Evolutionary conservation across 1,139 yeast genomes (phyloP), one percentile per base, ranked within the genome.

Genomic region (Magnusiomyces clavatus): DNA sequence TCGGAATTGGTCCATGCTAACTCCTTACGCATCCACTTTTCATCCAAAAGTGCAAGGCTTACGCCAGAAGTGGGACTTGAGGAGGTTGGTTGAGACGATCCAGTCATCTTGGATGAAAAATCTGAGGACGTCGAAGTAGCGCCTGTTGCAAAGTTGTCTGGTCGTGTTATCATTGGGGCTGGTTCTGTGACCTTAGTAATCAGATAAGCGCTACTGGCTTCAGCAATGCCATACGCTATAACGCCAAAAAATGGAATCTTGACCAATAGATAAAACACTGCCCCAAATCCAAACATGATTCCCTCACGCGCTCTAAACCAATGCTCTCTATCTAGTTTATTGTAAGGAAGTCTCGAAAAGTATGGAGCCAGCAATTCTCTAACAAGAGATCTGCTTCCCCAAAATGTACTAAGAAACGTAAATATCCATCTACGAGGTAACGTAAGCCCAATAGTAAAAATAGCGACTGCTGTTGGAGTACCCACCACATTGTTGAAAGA

Each of bases 261-360:
- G 53, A 78, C 65, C 43, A 78, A 60, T 48, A 71, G 57, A 57
- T 70, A 78, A 63, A 75, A 77, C 46, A 75, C 73, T n/a, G 78
- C 62, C 1, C 82, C 80, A 58, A 79, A 80, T 1, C 86, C 86
- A 58, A 77, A 77, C 45, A 81, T 64, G 17, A 79, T 71, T 0
- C 86, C 86, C 50, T 77, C 79, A 41, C 86, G 69, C 11, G 82
- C 75, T 19, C 70, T 69, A 51, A 72, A 66, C 86, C 86, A 81
- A 51, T 71, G 74, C 11, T 70, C 69, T 47, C 69, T 69, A 51
- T 79, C 80, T n/a, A 65, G 57, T 8, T 74, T 64, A 4, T 68
- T 58, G 54, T 80, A 75, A 10, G 78, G 77, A 19, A 79, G 67
- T 24, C 78, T 66, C 13, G 69, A 62, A 63, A 81, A 78, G 61